Evolutionary conservation across 345 rosid genomes (phyloP).

Genomic region (Aquilaria yunnanensis): DNA sequence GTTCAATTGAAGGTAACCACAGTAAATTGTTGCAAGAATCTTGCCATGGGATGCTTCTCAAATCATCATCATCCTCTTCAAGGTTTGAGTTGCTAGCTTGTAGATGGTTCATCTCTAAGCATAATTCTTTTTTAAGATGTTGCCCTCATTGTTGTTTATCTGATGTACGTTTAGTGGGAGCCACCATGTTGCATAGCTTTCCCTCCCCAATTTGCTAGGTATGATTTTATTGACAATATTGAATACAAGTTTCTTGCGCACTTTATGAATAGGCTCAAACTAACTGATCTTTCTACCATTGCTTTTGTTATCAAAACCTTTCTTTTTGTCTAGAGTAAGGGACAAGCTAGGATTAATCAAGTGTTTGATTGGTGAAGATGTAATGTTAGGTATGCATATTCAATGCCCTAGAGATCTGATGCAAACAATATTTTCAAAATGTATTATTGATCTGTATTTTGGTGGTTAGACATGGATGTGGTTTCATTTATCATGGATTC

Average conservation of each 20-base stretch:
- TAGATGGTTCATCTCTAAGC: conserved; percentile 57
- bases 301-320: conserved; percentile 27
- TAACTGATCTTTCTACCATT: conserved; percentile 21
- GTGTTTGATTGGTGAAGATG: conserved; percentile 44
- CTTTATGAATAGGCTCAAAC: conserved; percentile 28
- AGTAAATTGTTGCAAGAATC: conserved; percentile 16
- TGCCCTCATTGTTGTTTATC: conserved; percentile 28
- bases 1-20: no score
- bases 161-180: conserved; percentile 21
- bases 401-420: conserved; percentile 53
- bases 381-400: conserved; percentile 26
- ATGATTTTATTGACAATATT: conserved; percentile 70
- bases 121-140: conserved; percentile 50
- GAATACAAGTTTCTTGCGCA: conserved; percentile 58
- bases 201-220: conserved; percentile 30
- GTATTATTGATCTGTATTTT: conserved; percentile 52
- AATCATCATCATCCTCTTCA: conserved; percentile 39
- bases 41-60: conserved; percentile 37
- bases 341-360: conserved; percentile 52
- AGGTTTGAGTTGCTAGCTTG: conserved; percentile 38
- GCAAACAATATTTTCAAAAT: conserved; percentile 53
- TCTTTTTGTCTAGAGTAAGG: conserved; percentile 51
- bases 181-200: conserved; percentile 28
- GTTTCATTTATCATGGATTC: conserved; percentile 18
- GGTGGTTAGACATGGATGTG: conserved; percentile 13